Evolutionary conservation across 441 rosid species (phyloP).

Genomic region (Populus hybrid): DNA sequence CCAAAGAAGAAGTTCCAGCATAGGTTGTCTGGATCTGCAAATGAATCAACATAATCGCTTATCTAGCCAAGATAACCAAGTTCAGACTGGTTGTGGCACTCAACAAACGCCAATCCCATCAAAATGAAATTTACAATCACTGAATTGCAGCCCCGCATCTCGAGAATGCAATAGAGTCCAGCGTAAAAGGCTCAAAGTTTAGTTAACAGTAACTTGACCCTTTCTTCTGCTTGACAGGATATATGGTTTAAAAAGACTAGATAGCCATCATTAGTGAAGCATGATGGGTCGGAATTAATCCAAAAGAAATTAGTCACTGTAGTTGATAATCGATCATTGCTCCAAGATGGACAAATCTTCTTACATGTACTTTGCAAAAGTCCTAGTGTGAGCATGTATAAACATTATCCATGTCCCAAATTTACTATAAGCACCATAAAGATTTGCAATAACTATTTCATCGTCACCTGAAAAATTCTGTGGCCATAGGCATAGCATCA

Average conservation of each 20-base stretch:
- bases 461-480: conserved; percentile 67
- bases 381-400: background rate
- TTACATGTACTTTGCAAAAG: background rate
- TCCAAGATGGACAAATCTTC: background rate
- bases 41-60: background rate
- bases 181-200: background rate
- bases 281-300: background rate
- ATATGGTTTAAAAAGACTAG: background rate
- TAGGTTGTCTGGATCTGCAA: background rate
- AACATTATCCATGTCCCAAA: background rate
- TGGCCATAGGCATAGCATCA: conserved; percentile 49
- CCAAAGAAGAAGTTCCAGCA: background rate
- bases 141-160: background rate
- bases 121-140: conserved; percentile 1
- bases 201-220: background rate
- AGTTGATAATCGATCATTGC: background rate
- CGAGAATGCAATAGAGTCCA: background rate
- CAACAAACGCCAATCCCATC: background rate
- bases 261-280: background rate
- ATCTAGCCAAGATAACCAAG: background rate
- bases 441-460: background rate
- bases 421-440: background rate
- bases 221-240: background rate
- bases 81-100: background rate
- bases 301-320: background rate